These are phyloP conservation scores for Cladophialophora exuberans DNA, from an alignment of 2,329 filamentous ascomycete genomes.

Conservation along the genomic window DNA sequence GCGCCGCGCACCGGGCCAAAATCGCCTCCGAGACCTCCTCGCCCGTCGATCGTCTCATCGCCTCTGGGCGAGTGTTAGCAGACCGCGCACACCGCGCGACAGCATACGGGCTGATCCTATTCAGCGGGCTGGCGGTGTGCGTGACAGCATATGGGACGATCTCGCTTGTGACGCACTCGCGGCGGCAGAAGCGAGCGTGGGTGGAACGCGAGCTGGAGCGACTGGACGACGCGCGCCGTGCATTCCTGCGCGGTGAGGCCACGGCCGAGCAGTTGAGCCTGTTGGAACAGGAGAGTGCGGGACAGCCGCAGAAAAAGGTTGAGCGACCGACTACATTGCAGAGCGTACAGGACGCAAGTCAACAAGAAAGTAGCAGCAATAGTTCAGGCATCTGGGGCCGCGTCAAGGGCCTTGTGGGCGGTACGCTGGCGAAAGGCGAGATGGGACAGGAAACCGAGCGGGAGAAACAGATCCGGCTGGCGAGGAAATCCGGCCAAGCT, in stretches of 20 bases:
- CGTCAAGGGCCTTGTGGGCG: slow-evolving; percentile 26
- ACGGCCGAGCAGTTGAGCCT: slow-evolving; percentile 48
- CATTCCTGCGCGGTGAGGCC: slow-evolving; percentile 45
- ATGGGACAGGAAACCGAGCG: slow-evolving; percentile 27
- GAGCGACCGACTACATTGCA: slow-evolving; percentile 46
- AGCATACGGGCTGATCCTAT: slow-evolving; percentile 62
- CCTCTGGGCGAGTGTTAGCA: slow-evolving; percentile 58
- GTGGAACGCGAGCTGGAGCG: slow-evolving; percentile 53
- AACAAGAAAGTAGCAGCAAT: too few species aligned
- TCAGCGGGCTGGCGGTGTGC: slow-evolving; percentile 61
- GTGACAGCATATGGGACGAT: slow-evolving; percentile 67
- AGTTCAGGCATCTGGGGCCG: slow-evolving; percentile 37
- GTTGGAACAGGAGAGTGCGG: slow-evolving; percentile 49
- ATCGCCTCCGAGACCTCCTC: slow-evolving; percentile 63
- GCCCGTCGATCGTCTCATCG: slow-evolving; percentile 58
- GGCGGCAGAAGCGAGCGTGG: slow-evolving; percentile 65
- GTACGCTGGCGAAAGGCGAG: slow-evolving; percentile 23
- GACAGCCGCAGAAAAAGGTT: slow-evolving; percentile 47
- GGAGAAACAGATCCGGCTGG: slow-evolving; percentile 21
- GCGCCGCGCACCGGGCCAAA: slow-evolving; percentile 69
- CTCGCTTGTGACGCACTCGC: slow-evolving; percentile 70
- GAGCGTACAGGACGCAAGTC: too few species aligned
- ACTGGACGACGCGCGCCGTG: slow-evolving; percentile 47
- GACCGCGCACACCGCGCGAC: slow-evolving; percentile 65
- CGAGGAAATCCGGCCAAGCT: slow-evolving; percentile 9